These are phyloP conservation scores for Aureoboletus auriporus DNA, from an alignment of 768 basidiomycete genomes.

Conservation along the genomic window DNA sequence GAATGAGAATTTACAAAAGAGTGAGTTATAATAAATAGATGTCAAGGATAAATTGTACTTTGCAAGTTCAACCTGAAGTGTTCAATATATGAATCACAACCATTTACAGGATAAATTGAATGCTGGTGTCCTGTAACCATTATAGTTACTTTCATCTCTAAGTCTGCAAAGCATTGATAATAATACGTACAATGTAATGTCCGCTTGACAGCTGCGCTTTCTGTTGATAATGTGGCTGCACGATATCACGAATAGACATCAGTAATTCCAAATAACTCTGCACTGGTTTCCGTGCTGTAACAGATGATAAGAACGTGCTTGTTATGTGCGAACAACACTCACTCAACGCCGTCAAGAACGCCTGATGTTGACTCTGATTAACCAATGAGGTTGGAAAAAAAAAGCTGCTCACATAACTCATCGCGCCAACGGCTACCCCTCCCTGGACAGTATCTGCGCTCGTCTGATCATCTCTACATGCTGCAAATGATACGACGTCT, in stretches of 20 bases:
- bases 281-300: constrained; percentile 42
- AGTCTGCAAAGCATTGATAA: not conserved
- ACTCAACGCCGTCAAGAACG: constrained; percentile 54
- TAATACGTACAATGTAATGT: constrained; percentile 51
- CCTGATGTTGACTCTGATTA: constrained; percentile 37
- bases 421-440: constrained; percentile 70
- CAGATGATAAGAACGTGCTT: not conserved
- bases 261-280: constrained; percentile 69
- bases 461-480: constrained; percentile 66
- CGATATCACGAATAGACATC: constrained; percentile 51
- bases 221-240: constrained; percentile 61
- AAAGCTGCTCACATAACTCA: constrained; percentile 62
- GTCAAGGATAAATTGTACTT: constrained; percentile 6
- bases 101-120: constrained; percentile 29
- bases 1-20: not conserved
- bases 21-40: not conserved
- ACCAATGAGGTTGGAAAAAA: too few relatives aligned
- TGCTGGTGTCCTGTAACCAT: constrained; percentile 21
- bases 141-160: not conserved
- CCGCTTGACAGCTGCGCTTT: constrained; percentile 73
- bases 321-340: constrained; percentile 6
- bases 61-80: not conserved
- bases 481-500: constrained; percentile 80
- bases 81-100: not conserved
- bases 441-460: constrained; percentile 67